Conservation (phyloP, 768 basidiomycete genomes). For the Xanthoconium stramineum region DNA sequence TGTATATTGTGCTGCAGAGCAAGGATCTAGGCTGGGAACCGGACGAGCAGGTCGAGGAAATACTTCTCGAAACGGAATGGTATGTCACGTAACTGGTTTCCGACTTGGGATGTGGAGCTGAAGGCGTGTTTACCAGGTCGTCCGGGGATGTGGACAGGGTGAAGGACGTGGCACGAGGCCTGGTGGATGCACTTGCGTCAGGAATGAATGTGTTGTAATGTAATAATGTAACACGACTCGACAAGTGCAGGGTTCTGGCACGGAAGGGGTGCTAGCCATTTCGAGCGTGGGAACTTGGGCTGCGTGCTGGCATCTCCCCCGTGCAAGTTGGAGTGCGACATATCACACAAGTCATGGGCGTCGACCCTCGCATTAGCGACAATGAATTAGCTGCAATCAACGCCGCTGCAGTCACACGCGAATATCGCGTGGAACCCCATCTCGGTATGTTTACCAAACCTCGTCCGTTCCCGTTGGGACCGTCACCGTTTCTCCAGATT, state of each 20-base stretch:
- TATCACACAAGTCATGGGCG: conserved; percentile 30
- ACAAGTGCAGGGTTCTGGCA: not conserved
- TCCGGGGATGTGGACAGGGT: conserved; percentile 38
- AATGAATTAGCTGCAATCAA: conserved; percentile 76
- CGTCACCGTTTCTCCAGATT: conserved; percentile 53
- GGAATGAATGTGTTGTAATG: conserved; percentile 26
- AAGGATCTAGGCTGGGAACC: conserved; percentile 63
- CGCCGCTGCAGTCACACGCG: conserved; percentile 83
- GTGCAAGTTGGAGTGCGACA: conserved; percentile 7
- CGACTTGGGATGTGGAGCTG: conserved; percentile 20
- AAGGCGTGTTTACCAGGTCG: conserved; percentile 43
- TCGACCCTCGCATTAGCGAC: conserved; percentile 63
- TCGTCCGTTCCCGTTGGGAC: conserved; percentile 3
- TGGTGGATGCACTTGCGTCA: conserved; percentile 39
- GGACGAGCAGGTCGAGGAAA: conserved; percentile 56
- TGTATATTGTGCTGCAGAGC: conserved; percentile 76
- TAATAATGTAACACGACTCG: not conserved
- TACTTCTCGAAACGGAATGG: conserved; percentile 83
- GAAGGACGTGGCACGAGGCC: conserved; percentile 39
- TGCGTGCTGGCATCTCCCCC: not conserved
- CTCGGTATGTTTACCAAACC: conserved; percentile 51
- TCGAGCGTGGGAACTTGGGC: conserved; percentile 24
- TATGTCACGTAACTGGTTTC: conserved; percentile 32
- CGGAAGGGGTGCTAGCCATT: not conserved
- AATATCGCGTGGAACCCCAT: conserved; percentile 87